Conservation (phyloP, 148 eudicot genomes). For the Hydrangea macrophylla region DNA sequence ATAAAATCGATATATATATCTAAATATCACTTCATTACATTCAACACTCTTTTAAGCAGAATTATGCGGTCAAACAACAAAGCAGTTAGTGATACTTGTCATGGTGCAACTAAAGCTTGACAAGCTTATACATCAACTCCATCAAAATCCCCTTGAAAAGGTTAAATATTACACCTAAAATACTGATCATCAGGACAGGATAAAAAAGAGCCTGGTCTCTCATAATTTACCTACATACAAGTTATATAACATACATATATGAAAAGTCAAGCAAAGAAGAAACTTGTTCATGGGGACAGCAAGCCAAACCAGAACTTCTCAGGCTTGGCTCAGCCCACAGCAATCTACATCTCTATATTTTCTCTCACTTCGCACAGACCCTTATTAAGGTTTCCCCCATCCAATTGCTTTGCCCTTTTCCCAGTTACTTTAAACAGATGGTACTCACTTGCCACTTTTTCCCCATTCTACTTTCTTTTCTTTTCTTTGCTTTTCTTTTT, state of each 20-base stretch:
- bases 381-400: conserved; percentile 22
- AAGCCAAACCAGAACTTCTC: conserved; percentile 3
- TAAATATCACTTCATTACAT: not conserved
- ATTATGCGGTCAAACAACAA: not conserved
- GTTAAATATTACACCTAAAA: conserved; percentile 17
- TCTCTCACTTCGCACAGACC: conserved; percentile 17
- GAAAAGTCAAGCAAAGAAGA: conserved; percentile 5
- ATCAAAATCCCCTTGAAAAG: conserved; percentile 25
- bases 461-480: no score
- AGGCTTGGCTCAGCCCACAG: conserved; percentile 4
- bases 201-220: conserved; percentile 21
- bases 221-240: conserved; percentile 15
- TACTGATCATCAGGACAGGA: conserved; percentile 18
- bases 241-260: not conserved
- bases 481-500: not conserved
- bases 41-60: not conserved
- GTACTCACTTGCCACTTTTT: no score
- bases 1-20: not conserved
- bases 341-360: conserved; percentile 23
- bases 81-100: not conserved
- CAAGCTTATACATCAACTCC: not conserved
- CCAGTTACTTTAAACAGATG: not conserved
- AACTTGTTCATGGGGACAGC: conserved; percentile 12
- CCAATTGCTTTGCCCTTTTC: not conserved
- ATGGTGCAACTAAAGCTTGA: not conserved